Percentiles rank a stretch among this genome's conserved stretches.
These are phyloP conservation scores for Somion occarium DNA, from an alignment of 1,284 basidiomycete genomes.

Conservation along the genomic window DNA sequence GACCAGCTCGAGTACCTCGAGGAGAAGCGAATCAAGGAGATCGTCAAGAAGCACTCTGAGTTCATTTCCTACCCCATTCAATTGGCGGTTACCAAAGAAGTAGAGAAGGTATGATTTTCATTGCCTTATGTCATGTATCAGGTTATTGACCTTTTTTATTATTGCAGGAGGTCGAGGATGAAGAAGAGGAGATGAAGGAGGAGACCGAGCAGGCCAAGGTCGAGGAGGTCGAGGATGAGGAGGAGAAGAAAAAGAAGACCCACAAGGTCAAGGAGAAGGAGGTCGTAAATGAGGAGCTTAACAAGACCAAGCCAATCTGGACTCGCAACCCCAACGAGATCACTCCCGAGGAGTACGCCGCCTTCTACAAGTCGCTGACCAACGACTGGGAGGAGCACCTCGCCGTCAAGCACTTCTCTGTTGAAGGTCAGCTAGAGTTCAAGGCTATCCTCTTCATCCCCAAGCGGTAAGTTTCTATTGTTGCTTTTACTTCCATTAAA, in stretches of 20 bases:
- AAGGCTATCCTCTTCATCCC: constrained; percentile 98
- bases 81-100: constrained; percentile 97
- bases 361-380: constrained; percentile 99
- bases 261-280: constrained; percentile 95
- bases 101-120: constrained; percentile 79
- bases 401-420: constrained; percentile 99
- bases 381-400: constrained; percentile 99
- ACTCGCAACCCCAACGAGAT: constrained; percentile 97
- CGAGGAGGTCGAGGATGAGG: constrained; percentile 80
- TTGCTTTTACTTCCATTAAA: background rate
- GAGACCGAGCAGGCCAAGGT: constrained; percentile 72
- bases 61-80: constrained; percentile 99
- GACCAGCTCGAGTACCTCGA: constrained; percentile 99
- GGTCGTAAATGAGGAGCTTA: constrained; percentile 94
- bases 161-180: constrained; percentile 87
- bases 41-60: constrained; percentile 99
- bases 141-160: constrained; percentile 1
- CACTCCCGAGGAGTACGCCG: constrained; percentile 86
- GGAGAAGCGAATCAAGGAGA: constrained; percentile 99
- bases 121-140: constrained; percentile 1
- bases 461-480: constrained; percentile 69
- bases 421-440: constrained; percentile 99
- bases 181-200: constrained; percentile 70
- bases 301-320: constrained; percentile 99
- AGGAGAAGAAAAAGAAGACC: constrained; percentile 92